A percentile compares a stretch with the other conserved stretches of the same genome.
phyloP scores from a whole-genome alignment of 768 basidiomycete species.

The Kwoniella heveanensis region DNA sequence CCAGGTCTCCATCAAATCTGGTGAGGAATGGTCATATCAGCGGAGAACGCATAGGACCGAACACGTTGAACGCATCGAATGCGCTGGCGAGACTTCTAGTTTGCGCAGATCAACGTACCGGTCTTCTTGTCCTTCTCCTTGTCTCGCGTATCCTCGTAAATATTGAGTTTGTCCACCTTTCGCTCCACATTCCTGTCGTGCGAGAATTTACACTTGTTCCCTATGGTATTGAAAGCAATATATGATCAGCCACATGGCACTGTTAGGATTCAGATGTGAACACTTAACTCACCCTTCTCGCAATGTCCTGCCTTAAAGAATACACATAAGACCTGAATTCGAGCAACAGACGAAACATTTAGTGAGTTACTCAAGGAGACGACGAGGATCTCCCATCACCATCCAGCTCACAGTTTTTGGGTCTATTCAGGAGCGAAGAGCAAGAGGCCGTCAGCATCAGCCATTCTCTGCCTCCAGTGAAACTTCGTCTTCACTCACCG shows the following conservation, averaged over 20 bases:
- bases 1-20: slow-evolving; percentile 98
- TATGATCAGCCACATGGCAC: no score
- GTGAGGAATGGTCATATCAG: slow-evolving; percentile 12
- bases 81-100: no score
- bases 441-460: background rate
- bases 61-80: no score
- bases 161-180: slow-evolving; percentile 91
- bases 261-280: background rate
- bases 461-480: no score
- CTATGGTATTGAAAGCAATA: no score
- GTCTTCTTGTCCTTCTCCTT: slow-evolving; percentile 60
- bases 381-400: background rate
- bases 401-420: slow-evolving; percentile 69
- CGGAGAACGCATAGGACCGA: no score
- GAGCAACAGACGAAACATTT: background rate
- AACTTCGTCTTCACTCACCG: slow-evolving; percentile 55
- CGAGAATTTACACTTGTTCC: slow-evolving; percentile 82
- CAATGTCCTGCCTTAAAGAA: slow-evolving; percentile 91
- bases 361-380: background rate
- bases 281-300: slow-evolving; percentile 70
- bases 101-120: slow-evolving; percentile 61
- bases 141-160: slow-evolving; percentile 79
- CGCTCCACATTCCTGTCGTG: slow-evolving; percentile 86
- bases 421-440: slow-evolving; percentile 58
- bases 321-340: slow-evolving; percentile 71